Evolutionary conservation across 495 filamentous ascomycete species (phyloP).

Genomic region (Talaromyces ruber): DNA sequence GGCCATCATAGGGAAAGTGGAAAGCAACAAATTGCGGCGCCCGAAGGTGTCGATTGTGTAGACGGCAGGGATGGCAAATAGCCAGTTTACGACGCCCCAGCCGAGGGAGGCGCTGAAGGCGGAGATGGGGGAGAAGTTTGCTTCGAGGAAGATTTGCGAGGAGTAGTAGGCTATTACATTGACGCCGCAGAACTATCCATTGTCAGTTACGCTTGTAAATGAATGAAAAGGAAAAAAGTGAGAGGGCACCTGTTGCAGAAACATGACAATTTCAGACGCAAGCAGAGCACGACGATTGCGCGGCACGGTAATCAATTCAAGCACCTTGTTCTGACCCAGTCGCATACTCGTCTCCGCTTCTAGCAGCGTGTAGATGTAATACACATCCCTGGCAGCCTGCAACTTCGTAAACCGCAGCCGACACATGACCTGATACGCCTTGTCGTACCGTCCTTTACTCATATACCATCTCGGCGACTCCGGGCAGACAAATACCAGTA

Average conservation of each 20-base stretch:
- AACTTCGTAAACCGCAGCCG: constrained; percentile 60
- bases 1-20: constrained; percentile 71
- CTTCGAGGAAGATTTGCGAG: constrained; percentile 42
- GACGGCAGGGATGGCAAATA: constrained; percentile 70
- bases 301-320: constrained; percentile 64
- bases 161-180: constrained; percentile 55
- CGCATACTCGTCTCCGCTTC: constrained; percentile 57
- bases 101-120: constrained; percentile 64
- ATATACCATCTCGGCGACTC: constrained; percentile 78
- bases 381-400: constrained; percentile 74
- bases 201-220: not conserved
- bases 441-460: constrained; percentile 53
- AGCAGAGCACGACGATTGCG: constrained; percentile 73
- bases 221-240: not conserved
- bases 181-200: constrained; percentile 43
- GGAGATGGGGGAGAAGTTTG: constrained; percentile 38
- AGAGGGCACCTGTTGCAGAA: constrained; percentile 64
- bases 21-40: constrained; percentile 67
- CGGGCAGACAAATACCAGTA: constrained; percentile 63
- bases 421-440: constrained; percentile 60
- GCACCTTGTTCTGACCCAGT: constrained; percentile 50
- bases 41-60: constrained; percentile 81
- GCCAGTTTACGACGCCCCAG: constrained; percentile 70
- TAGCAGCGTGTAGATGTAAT: constrained; percentile 69
- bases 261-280: constrained; percentile 73